Evolutionary conservation across 805 yeast genomes (phyloP).

Genomic region (Wickerhamiella azyma): DNA sequence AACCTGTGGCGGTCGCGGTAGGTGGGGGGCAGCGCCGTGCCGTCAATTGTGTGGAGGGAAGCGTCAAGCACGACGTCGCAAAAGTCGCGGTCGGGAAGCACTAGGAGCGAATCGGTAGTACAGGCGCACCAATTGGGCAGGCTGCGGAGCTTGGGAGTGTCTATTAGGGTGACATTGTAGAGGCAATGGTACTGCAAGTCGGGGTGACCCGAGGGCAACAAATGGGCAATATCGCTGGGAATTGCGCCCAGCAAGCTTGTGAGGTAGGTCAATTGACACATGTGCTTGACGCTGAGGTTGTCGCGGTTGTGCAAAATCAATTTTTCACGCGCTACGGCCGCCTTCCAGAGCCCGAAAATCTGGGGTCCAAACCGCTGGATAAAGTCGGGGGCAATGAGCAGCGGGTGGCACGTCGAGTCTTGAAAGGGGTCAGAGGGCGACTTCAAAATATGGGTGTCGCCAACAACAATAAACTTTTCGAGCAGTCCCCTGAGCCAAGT

Average conservation of each 20-base stretch:
- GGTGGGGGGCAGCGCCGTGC: slow-evolving; percentile 14
- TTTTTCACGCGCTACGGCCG: slow-evolving; percentile 42
- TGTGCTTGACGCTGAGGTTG: slow-evolving; percentile 10
- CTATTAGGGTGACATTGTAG: slow-evolving; percentile 52
- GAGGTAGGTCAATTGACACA: slow-evolving; percentile 39
- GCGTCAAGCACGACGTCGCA: slow-evolving; percentile 14
- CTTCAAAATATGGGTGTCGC: slow-evolving; percentile 7
- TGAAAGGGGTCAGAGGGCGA: slow-evolving; percentile 5
- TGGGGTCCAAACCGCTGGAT: slow-evolving; percentile 49
- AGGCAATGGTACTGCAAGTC: slow-evolving; percentile 22
- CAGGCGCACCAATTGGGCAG: slow-evolving; percentile 39
- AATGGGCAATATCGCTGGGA: slow-evolving; percentile 39
- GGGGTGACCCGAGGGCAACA: slow-evolving; percentile 21
- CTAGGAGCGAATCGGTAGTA: slow-evolving; percentile 53
- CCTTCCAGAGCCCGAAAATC: slow-evolving; percentile 50
- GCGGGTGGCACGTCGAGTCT: slow-evolving; percentile 23
- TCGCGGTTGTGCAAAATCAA: slow-evolving; percentile 30
- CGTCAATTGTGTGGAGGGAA: slow-evolving; percentile 6
- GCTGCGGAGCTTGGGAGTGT: slow-evolving; percentile 30
- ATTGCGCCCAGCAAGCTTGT: slow-evolving; percentile 47
- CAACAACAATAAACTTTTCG: slow-evolving; percentile 12
- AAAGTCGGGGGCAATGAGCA: slow-evolving; percentile 29
- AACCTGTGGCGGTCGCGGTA: slow-evolving; percentile 21
- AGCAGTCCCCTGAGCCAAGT: slow-evolving; percentile 12
- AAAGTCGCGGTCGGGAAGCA: slow-evolving; percentile 21